phyloP scores from a whole-genome alignment of 805 yeast species.

The Pichia insulana region DNA sequence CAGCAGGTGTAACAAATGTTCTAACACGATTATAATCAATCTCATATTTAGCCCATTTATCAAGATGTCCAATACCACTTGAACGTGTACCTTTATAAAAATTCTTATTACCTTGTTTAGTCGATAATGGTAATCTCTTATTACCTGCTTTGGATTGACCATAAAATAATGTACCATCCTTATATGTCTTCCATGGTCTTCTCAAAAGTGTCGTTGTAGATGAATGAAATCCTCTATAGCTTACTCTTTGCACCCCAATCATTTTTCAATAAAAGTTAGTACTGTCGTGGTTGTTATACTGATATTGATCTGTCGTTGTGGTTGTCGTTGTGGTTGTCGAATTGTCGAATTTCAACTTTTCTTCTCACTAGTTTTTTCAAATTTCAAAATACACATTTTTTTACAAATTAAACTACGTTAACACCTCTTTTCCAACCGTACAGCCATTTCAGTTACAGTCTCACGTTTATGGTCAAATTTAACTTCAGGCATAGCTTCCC shows the following conservation, averaged over 20 bases:
- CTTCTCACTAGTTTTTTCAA: not conserved
- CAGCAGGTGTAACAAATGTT: conserved; percentile 76
- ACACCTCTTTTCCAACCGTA: not conserved
- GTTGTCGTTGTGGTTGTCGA: too few relatives aligned
- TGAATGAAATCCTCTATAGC: conserved; percentile 6
- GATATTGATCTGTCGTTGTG: too few relatives aligned
- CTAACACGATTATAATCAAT: conserved; percentile 82
- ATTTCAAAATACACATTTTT: too few relatives aligned
- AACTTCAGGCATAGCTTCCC: too few relatives aligned
- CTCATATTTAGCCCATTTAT: conserved; percentile 62
- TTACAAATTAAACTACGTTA: too few relatives aligned
- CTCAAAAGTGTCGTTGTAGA: conserved; percentile 37
- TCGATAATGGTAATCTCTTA: conserved; percentile 73
- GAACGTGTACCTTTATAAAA: conserved; percentile 96
- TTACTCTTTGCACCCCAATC: too few relatives aligned
- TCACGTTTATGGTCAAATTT: too few relatives aligned
- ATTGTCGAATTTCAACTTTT: not conserved
- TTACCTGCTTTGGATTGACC: conserved; percentile 74
- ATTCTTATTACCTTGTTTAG: conserved; percentile 91
- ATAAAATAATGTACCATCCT: conserved; percentile 78
- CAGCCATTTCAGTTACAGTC: too few relatives aligned
- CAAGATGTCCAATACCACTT: conserved; percentile 76
- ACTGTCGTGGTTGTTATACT: too few relatives aligned
- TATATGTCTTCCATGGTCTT: conserved; percentile 84
- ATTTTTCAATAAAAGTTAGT: too few relatives aligned